phyloP scores from a whole-genome alignment of 164 flowering plant species.

The Berberis vulgaris region DNA sequence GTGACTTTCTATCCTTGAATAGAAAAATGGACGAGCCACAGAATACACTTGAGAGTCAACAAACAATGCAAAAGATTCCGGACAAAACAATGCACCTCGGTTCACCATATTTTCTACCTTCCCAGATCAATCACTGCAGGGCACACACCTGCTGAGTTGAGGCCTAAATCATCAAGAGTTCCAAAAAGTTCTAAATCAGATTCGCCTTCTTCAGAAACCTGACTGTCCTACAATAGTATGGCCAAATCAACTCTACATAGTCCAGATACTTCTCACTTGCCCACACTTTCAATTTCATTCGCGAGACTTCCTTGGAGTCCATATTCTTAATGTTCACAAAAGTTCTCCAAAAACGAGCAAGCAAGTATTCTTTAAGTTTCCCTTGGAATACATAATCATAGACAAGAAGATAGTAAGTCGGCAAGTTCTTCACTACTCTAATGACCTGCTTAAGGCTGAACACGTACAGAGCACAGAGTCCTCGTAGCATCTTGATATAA shows the following conservation, averaged over 20 bases:
- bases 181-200: constrained; percentile 31
- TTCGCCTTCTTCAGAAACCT: constrained; percentile 76
- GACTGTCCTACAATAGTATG: constrained; percentile 65
- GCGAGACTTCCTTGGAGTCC: constrained; percentile 35
- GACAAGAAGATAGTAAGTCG: constrained; percentile 31
- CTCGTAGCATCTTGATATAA: constrained; percentile 53
- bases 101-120: neutral
- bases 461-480: constrained; percentile 47
- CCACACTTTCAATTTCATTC: constrained; percentile 38
- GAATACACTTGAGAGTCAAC: too few relatives aligned
- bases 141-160: neutral
- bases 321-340: constrained; percentile 33
- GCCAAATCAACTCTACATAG: constrained; percentile 73
- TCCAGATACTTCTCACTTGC: constrained; percentile 51
- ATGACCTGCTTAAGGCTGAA: constrained; percentile 59
- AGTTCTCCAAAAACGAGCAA: constrained; percentile 36
- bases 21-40: too few relatives aligned
- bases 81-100: too few relatives aligned
- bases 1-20: too few relatives aligned
- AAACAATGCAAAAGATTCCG: too few relatives aligned
- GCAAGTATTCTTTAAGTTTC: constrained; percentile 40
- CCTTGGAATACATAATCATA: constrained; percentile 36
- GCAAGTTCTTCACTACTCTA: constrained; percentile 34
- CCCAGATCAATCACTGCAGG: neutral
- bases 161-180: neutral